These are phyloP conservation scores for Acephala macrosclerotiorum DNA, from an alignment of 2,329 filamentous ascomycete species.

Conservation along the genomic window DNA sequence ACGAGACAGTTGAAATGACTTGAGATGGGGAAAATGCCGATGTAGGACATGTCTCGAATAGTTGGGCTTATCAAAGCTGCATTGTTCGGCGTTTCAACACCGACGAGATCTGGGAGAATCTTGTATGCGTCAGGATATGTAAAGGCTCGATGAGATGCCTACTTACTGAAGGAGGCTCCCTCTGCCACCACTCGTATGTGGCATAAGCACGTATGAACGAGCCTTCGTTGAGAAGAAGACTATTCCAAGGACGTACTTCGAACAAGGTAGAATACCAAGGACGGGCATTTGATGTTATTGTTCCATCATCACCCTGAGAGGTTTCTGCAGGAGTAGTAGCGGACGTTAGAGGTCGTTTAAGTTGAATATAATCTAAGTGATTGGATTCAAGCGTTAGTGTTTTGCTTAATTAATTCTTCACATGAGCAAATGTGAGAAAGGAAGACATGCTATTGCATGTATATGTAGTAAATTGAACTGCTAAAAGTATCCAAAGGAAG, in stretches of 20 bases:
- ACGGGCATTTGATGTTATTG: not conserved
- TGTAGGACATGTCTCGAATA: constrained; percentile 62
- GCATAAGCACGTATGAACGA: constrained; percentile 72
- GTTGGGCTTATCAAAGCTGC: constrained; percentile 48
- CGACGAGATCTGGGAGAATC: constrained; percentile 61
- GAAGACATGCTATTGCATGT: too few relatives aligned
- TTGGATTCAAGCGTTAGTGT: not conserved
- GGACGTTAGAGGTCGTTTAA: not conserved
- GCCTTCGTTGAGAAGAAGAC: constrained; percentile 75
- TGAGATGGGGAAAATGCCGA: constrained; percentile 72
- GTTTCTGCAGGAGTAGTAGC: not conserved
- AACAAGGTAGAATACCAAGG: constrained; percentile 18
- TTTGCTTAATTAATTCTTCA: too few relatives aligned
- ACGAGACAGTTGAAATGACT: constrained; percentile 63
- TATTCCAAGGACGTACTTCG: constrained; percentile 61
- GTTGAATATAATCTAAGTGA: not conserved
- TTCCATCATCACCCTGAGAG: not conserved
- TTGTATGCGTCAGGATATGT: constrained; percentile 45
- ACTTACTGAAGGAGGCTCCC: constrained; percentile 56
- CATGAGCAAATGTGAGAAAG: too few relatives aligned
- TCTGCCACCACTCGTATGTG: constrained; percentile 75
- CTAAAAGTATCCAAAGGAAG: too few relatives aligned
- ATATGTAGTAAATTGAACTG: too few relatives aligned
- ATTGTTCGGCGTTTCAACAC: constrained; percentile 49
- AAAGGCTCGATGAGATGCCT: not conserved